A percentile compares a stretch with the other conserved stretches of the same genome.
Conservation (phyloP, 495 filamentous ascomycete species). For the Amniculicola lignicola region DNA sequence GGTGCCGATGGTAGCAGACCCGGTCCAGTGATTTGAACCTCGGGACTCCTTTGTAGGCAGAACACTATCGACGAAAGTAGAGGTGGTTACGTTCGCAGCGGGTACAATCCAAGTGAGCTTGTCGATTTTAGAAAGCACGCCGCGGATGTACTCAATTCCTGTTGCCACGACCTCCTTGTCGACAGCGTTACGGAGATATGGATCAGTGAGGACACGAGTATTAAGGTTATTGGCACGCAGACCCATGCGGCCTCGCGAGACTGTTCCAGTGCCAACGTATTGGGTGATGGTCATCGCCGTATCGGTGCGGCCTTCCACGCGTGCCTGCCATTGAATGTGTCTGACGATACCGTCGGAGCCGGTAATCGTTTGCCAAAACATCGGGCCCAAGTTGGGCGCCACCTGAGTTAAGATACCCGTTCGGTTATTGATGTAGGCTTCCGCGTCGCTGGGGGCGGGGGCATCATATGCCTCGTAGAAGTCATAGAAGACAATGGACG, state of each 20-base stretch:
- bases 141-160: constrained; percentile 59
- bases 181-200: constrained; percentile 53
- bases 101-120: constrained; percentile 56
- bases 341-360: constrained; percentile 61
- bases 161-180: constrained; percentile 50
- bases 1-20: constrained; percentile 58
- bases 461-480: constrained; percentile 58
- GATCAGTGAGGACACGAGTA: constrained; percentile 51
- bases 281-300: constrained; percentile 60
- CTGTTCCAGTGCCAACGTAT: constrained; percentile 61
- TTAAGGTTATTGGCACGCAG: constrained; percentile 54
- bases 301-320: constrained; percentile 51
- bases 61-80: constrained; percentile 51
- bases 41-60: constrained; percentile 43
- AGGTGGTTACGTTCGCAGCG: constrained; percentile 47
- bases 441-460: constrained; percentile 47
- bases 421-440: constrained; percentile 45
- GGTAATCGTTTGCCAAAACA: constrained; percentile 58
- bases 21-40: constrained; percentile 68
- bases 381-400: constrained; percentile 64
- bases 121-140: constrained; percentile 50
- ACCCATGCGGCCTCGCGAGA: constrained; percentile 59
- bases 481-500: constrained; percentile 59
- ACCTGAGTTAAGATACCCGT: constrained; percentile 64
- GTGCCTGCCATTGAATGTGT: constrained; percentile 63